Evolutionary conservation across 768 basidiomycete species (phyloP), one percentile per base, ranked within the genome.

Genomic region (Tulasnella sp.): DNA sequence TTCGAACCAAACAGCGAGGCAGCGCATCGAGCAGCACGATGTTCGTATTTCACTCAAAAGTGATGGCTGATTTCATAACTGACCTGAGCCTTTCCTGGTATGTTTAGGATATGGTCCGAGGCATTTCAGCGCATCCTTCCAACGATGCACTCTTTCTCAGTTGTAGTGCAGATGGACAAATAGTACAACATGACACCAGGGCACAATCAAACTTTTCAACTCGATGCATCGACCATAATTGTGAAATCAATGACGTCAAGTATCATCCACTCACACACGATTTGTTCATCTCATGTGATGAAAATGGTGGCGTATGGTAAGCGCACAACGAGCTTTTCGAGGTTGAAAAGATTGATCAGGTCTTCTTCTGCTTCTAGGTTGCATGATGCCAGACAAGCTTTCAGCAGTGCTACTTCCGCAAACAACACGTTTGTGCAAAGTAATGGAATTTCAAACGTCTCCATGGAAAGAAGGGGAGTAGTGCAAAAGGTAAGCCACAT

Each of bases 21-120:
- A 22, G 12, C 40, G 40, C 20, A 10, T 20, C 40, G 10, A 42
- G 12, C 40, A 10, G 12, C 40, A 22, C 12, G 10, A 10, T 10
- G 10, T 10, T 9, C 12, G 15, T 10, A 42, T 22, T 13, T 22
- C 13, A 22, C 40, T 42, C 15, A 42, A 22, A 10, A 22, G 10
- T 7, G 27, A 28, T 32, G 10, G 12, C 24, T 20, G n/a, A n/a
- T n/a, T n/a, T n/a, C n/a, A n/a, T n/a, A n/a, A n/a, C n/a, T n/a
- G n/a, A n/a, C n/a, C n/a, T n/a, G n/a, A n/a, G n/a, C n/a, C n/a
- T n/a, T n/a, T n/a, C n/a, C n/a, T n/a, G n/a, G n/a, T n/a, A n/a
- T n/a, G n/a, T n/a, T n/a, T 27, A 51, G 49, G 49, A 51, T n/a
- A 51, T 28, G n/a, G 33, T 51, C 2, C 37, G 37, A 25, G 49